Evolutionary conservation across 257 asterid species (phyloP), one percentile per base, ranked within the genome.

Genomic region (Fraxinus excelsior): DNA sequence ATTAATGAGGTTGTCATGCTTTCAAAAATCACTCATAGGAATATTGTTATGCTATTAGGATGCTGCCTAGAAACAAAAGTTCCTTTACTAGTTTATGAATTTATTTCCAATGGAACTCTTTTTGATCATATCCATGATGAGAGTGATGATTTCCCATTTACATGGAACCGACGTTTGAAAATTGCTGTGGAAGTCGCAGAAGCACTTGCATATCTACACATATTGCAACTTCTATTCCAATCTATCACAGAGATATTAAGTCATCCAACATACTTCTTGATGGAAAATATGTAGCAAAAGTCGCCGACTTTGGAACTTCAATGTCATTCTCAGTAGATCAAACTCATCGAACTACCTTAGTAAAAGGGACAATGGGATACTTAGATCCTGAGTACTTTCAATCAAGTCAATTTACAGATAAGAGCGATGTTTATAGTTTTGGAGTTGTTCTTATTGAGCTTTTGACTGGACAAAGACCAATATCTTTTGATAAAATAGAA

Each of bases 1-100:
- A 76, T 81, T 11, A 81, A 81, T 32, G 84, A 76, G 73, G 84
- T 81, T 34, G 79, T 76, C 19, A 71, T 81, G 68, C 69, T 81
- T 3, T 81, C 84, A 16, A 70, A 72, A 35, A 81, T 77, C 76
- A 73, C 38, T 56, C 84, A 81, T 13, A 77, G 69, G 56, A 81
- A 81, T 21, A 78, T 81, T 28, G 75, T 81, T 3, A 80, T 60
- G 67, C 31, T 80, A 2, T 66, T 80, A 44, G 84, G 80, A 3
- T 73, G 78, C 18, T 78, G 82, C 67, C 23, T 78, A 79, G n/a
- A n/a, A n/a, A 34, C 82, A 14, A 38, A 56, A 66, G 46, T 73
- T 46, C 82, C 74, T 16, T 68, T 72, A 26, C 75, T 79, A 1
- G 78, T 79, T 35, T 79, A 79, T 37, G 78, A 79, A 25, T 73